Base-by-base conservation (phyloP, 2,329 filamentous ascomycete species). In the Colletotrichum sp. region DNA sequence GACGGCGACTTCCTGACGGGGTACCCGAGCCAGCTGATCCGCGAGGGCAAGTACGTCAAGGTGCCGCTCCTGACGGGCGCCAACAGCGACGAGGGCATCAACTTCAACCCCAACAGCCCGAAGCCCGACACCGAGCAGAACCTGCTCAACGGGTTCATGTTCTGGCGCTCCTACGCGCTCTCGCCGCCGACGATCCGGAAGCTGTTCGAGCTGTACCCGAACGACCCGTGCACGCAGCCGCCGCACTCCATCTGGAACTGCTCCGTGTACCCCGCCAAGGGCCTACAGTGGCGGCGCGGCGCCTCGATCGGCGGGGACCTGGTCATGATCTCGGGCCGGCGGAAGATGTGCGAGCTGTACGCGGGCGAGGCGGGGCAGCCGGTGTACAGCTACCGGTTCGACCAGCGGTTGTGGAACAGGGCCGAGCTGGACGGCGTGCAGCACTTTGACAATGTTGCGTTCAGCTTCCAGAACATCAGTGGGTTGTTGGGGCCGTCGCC, bases 371-470 rank as follows among this genome's bases (percentile, higher is more conserved):
- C 79, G 1, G 81, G 81, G 2, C 77, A 82, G 21, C 74, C 82
- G 6, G 86, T 89, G 1, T 90, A 86, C 77, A 88, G 86, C 75
- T 90, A 89, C 80, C 86, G 88, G 3, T 89, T 90, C 71, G 88
- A 89, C 78, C 87, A 88, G 72, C 81, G 83, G n/a, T 81, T 84
- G 26, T 89, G 86, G 82, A 85, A 86, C 75, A 83, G 85, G 8
- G 78, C 79, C 4, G 82, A 83, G 16, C 84, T 85, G 76, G 83
- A 84, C 9, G 87, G 87, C 3, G 84, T 76, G 36, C 84, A 85
- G 72, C 88, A 90, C 76, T 89, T 89, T 69, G 84, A 85, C 78
- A 89, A 90, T 65, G 88, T 89, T 1, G 87, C 87, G 3, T 90
- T 87, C 79, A 87, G 84, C 76, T 89, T 90, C 79, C 87, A 89